phyloP scores from a whole-genome alignment of 129 eudicot genomes.

The Daucus carota region DNA sequence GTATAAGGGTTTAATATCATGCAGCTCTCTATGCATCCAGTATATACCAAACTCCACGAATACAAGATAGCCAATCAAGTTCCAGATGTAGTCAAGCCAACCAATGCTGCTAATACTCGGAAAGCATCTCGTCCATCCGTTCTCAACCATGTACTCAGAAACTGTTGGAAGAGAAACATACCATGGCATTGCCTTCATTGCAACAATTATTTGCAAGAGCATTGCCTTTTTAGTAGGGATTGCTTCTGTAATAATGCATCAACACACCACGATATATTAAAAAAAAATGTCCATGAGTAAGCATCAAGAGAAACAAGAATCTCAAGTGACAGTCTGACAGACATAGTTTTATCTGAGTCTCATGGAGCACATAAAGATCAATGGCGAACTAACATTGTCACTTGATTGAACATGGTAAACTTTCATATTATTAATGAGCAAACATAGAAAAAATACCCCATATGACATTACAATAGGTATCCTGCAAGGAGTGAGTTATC shows the following conservation, averaged over 20 bases:
- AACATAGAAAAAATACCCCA: background rate
- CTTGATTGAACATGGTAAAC: background rate
- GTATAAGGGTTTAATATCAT: constrained; percentile 89
- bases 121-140: constrained; percentile 90
- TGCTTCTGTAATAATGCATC: constrained; percentile 40
- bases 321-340: too few species aligned
- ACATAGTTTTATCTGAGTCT: background rate
- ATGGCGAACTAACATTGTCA: background rate
- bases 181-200: constrained; percentile 99
- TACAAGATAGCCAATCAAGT: constrained; percentile 46
- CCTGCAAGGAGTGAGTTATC: background rate
- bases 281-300: background rate
- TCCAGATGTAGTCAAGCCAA: constrained; percentile 33
- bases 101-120: constrained; percentile 66
- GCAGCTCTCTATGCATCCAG: constrained; percentile 88
- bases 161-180: constrained; percentile 58
- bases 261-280: background rate
- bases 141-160: constrained; percentile 78
- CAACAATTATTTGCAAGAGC: constrained; percentile 74
- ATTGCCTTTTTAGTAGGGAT: constrained; percentile 63
- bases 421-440: background rate
- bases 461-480: background rate
- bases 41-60: constrained; percentile 92
- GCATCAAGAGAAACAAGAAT: background rate
- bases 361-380: background rate